phyloP scores from a whole-genome alignment of 1,284 basidiomycete species.

The Cystobasidium pallidum region DNA sequence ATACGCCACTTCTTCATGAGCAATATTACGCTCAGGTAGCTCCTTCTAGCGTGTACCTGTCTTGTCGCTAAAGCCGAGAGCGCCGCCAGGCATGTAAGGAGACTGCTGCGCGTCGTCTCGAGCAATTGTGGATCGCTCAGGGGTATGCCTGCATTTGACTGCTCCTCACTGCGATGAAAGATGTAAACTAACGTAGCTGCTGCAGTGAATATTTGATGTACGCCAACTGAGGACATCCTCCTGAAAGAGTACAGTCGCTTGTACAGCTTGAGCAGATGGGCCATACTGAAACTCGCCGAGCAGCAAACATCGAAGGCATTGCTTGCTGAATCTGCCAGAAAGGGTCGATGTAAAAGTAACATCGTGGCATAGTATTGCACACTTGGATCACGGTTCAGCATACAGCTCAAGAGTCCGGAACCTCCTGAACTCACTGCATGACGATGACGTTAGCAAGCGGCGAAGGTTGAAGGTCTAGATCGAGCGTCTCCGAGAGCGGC shows the following conservation, averaged over 20 bases:
- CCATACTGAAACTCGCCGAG: conserved; percentile 23
- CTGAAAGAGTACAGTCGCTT: conserved; percentile 37
- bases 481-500: conserved; percentile 26
- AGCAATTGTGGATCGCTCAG: conserved; percentile 12
- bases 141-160: background rate
- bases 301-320: conserved; percentile 32
- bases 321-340: conserved; percentile 17
- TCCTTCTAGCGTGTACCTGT: conserved; percentile 33
- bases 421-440: conserved; percentile 17
- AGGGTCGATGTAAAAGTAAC: conserved; percentile 41
- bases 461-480: conserved; percentile 40
- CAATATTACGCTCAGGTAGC: conserved; percentile 38
- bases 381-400: background rate
- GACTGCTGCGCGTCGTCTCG: conserved; percentile 19
- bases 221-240: conserved; percentile 25
- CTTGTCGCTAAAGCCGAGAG: conserved; percentile 37
- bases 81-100: conserved; percentile 34
- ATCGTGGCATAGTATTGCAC: conserved; percentile 44
- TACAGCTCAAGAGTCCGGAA: background rate
- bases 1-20: conserved; percentile 42
- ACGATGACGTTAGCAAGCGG: conserved; percentile 34
- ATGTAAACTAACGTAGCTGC: conserved; percentile 43
- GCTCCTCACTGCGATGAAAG: conserved; percentile 23
- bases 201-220: conserved; percentile 39
- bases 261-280: conserved; percentile 35